Base-by-base conservation (phyloP, 192 early-diverging fungal genomes). In the Rhizophagus sp. region DNA sequence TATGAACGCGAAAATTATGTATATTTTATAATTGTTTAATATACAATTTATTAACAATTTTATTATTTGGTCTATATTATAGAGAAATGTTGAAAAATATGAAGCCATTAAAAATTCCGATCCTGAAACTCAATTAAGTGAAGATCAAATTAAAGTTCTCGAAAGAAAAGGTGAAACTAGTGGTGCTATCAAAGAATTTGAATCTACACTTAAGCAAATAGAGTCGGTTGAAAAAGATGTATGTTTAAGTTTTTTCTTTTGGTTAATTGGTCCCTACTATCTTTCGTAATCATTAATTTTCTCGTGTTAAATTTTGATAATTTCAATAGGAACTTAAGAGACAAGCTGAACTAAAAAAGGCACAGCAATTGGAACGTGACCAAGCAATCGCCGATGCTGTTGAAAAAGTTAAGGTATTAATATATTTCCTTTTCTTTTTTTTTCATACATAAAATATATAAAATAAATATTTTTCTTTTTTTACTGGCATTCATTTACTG, bases 131-230 rank as follows among this genome's bases (percentile, higher is more conserved):
- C 8, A 62, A 13, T 62, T 79, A 10, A 50, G 57, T 47, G 10
- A 12, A 12, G 77, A 79, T 47, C 77, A 79, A 57, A 6, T 79
- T 36, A 39, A 79, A 39, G 19, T 47, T 19, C 50, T 52, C 13
- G 77, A 79, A 39, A 33, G 49, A 70, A 79, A 79, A 25, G 34
- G 34, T 70, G 77, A 79, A 70, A 12, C 57, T 34, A 30, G 30
- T 27, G 25, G 27, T 12, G 67, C 67, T 7, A 52, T 79, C 25
- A 64, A 70, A 33, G 50, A 70, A 70, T 70, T 39, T 22, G 77
- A 79, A 22, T 30, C 34, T 17, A 62, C 57, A 10, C 17, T 70
- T 3, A 67, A 79, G 12, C 30, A 57, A 15, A 57, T 70, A 17
- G 66, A 47, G 22, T 15, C 6, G 2, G 34, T 79, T 57, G 77